Percentiles rank a stretch among this genome's conserved stretches.
Evolutionary conservation across 192 early-diverging fungal species (phyloP).

Genomic region (Geosiphon pyriformis): DNA sequence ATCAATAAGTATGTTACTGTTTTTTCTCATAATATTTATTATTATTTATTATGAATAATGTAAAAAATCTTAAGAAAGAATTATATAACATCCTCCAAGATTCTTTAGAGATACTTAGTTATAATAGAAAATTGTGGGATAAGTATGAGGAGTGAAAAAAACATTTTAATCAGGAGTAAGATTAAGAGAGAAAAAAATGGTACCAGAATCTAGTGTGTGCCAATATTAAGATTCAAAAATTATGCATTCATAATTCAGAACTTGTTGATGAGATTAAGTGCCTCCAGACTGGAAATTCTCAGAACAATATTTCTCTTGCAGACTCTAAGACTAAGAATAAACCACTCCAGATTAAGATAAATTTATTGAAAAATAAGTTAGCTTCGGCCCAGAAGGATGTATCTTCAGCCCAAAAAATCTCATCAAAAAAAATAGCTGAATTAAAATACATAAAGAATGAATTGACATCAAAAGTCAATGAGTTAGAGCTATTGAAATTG

Average conservation of each 20-base stretch:
- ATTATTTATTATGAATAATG: background rate
- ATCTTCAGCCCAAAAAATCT: background rate
- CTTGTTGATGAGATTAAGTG: slow-evolving; percentile 8
- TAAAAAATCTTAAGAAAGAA: slow-evolving; percentile 9
- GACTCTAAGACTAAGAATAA: background rate
- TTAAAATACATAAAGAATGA: background rate
- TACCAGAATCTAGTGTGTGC: background rate
- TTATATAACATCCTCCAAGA: slow-evolving; percentile 1
- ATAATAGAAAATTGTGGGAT: slow-evolving; percentile 12
- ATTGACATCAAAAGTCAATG: background rate
- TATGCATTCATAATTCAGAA: background rate
- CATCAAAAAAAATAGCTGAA: slow-evolving; percentile 8
- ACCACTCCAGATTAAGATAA: background rate
- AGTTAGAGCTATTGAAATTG: slow-evolving; percentile 2
- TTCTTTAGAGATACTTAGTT: background rate
- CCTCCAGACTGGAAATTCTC: slow-evolving; percentile 4
- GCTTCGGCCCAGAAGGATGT: slow-evolving; percentile 11
- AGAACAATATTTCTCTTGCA: slow-evolving; percentile 2
- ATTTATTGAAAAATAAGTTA: slow-evolving; percentile 2
- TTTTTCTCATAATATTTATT: slow-evolving; percentile 12
- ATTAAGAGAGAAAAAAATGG: slow-evolving; percentile 9
- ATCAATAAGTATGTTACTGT: background rate
- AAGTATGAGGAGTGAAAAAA: slow-evolving; percentile 3
- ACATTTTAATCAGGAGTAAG: slow-evolving; percentile 1
- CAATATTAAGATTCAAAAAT: slow-evolving; percentile 1